Evolutionary conservation across 2,329 filamentous ascomycete species (phyloP), one percentile per base, ranked within the genome.

Genomic region (Diaporthe capsici): DNA sequence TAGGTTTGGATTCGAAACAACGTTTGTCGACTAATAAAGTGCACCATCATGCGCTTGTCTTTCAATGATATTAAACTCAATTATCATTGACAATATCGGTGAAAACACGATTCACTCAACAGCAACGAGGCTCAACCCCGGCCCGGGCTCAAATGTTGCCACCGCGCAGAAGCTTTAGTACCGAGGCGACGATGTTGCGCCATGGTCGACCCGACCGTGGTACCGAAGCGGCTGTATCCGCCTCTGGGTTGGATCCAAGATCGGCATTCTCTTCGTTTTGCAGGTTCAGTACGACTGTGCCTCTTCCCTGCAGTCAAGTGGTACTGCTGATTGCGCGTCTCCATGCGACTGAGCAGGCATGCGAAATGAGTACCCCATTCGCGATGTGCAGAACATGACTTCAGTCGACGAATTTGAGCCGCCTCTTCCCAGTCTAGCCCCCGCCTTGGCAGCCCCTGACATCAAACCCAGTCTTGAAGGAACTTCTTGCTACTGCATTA

Each of bases 1-100:
- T 53, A 53, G 31, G 65, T 68, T 68, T 68, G 65, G 47, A 53
- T n/a, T 53, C 22, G 47, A 68, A 68, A 68, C 44, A 68, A 25
- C 12, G 44, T 68, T 39, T 39, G 31, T 39, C 63, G 17, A 39
- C 47, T 68, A 68, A 25, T 68, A 68, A 25, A 28, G 65, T 51
- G 31, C 31, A 39, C 31, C 65, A 42, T 68, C 65, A 68, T 53
- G 65, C 65, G 13, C 31, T 68, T 53, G 13, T 17, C 4, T 39
- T 20, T 28, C 44, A 13, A 39, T n/a, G 47, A 53, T 39, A 53
- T 68, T 39, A 47, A 31, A 22, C 31, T 68, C 31, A 28, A 53
- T 53, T 53, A 49, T 22, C 15, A 63, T 39, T n/a, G 31, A 68
- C 22, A 49, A 49, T 17, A 22, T 8, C 22, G 22, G 34, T 25